Conservation (phyloP, 352 stramenopile species). For the Phytopythium mirpurense region DNA sequence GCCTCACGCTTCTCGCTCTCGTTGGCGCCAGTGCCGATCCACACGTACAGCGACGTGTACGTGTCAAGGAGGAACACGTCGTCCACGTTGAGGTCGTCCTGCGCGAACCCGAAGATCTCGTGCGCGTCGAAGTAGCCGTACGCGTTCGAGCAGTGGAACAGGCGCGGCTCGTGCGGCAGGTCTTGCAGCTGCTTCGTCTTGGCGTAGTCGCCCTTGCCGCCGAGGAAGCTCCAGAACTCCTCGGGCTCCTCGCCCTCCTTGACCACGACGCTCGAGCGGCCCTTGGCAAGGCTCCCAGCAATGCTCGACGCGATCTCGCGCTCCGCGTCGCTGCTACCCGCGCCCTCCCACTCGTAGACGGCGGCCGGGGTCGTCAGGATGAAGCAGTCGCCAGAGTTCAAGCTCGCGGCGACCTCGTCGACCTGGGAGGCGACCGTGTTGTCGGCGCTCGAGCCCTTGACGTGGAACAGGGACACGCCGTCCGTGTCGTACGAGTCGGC, state of each 20-base stretch:
- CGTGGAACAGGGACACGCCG: conserved; percentile 85
- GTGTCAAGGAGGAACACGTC: conserved; percentile 92
- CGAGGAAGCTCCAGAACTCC: conserved; percentile 83
- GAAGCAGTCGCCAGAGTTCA: conserved; percentile 88
- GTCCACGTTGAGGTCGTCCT: conserved; percentile 89
- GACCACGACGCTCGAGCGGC: conserved; percentile 36
- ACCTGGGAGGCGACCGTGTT: conserved; percentile 89
- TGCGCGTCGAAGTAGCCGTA: conserved; percentile 86
- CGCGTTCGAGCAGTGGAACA: conserved; percentile 89
- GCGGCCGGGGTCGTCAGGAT: conserved; percentile 69
- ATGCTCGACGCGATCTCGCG: conserved; percentile 57
- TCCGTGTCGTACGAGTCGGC: conserved; percentile 85
- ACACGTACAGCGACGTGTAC: conserved; percentile 88
- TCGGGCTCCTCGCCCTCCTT: conserved; percentile 62
- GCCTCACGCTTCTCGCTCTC: conserved; percentile 68
- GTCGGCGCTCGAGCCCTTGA: conserved; percentile 80
- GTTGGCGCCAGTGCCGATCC: conserved; percentile 80
- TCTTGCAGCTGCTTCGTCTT: conserved; percentile 65
- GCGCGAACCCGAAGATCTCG: conserved; percentile 84
- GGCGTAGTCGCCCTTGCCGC: conserved; percentile 70
- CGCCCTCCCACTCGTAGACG: conserved; percentile 77
- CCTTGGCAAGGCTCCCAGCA: conserved; percentile 52
- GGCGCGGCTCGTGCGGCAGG: conserved; percentile 62
- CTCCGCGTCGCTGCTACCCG: conserved; percentile 61
- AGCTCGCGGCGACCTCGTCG: conserved; percentile 59